Evolutionary conservation across 106 monocot species (phyloP).

Genomic region (Platanthera zijinensis): DNA sequence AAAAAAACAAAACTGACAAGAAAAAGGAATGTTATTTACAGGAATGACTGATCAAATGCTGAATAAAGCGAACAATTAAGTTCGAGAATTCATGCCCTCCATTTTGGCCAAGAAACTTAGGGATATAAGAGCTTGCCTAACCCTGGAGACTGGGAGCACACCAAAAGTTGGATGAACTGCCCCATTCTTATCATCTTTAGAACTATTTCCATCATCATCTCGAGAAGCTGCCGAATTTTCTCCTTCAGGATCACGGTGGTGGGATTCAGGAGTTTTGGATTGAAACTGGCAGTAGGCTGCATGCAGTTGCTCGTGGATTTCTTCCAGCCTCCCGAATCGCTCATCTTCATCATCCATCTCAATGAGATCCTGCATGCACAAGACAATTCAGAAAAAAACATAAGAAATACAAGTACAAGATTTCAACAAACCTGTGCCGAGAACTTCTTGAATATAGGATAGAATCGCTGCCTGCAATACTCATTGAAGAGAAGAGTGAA

Average conservation of each 20-base stretch:
- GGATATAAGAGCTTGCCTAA: slow-evolving; percentile 13
- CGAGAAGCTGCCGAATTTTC: neutral
- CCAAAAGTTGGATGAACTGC: slow-evolving; percentile 12
- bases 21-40: neutral
- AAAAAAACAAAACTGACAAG: neutral
- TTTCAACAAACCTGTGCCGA: slow-evolving; percentile 50
- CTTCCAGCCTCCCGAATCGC: slow-evolving; percentile 48
- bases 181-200: neutral
- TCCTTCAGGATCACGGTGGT: slow-evolving; percentile 5
- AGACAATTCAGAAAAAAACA: neutral
- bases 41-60: neutral
- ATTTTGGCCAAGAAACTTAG: slow-evolving; percentile 10
- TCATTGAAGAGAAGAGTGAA: slow-evolving; percentile 79
- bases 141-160: slow-evolving; percentile 21
- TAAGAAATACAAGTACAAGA: neutral
- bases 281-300: slow-evolving; percentile 50
- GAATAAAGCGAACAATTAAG: neutral
- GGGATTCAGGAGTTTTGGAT: neutral
- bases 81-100: slow-evolving; percentile 3
- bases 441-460: slow-evolving; percentile 52
- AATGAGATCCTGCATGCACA: slow-evolving; percentile 46
- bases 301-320: slow-evolving; percentile 38
- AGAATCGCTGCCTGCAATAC: slow-evolving; percentile 67
- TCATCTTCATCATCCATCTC: slow-evolving; percentile 73
- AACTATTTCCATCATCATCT: slow-evolving; percentile 1